Conservation (phyloP, 805 yeast species). For the Candida easanensis region DNA sequence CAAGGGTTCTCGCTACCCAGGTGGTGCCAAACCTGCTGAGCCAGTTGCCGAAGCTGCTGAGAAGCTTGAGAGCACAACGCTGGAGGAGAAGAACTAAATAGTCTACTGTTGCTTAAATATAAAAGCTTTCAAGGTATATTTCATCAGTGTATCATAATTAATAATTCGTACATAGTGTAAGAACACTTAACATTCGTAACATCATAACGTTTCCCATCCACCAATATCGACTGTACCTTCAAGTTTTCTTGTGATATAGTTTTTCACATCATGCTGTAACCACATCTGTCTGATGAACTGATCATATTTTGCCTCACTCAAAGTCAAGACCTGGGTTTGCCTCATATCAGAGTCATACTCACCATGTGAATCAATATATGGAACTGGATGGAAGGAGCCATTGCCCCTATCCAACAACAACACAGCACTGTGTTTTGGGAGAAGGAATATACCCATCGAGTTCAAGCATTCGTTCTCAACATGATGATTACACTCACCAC, state of each 20-base stretch:
- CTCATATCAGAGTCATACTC: conserved; percentile 75
- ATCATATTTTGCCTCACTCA: conserved; percentile 61
- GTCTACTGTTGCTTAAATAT: no score
- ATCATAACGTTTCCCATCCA: conserved; percentile 86
- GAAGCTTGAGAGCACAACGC: conserved; percentile 37
- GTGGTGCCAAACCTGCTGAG: conserved; percentile 37
- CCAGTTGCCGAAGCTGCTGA: conserved; percentile 31
- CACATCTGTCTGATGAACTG: conserved; percentile 65
- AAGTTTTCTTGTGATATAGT: conserved; percentile 71
- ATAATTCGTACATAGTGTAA: background rate
- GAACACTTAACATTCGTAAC: background rate
- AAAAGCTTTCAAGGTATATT: no score
- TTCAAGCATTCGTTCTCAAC: conserved; percentile 57
- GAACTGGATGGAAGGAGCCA: conserved; percentile 83
- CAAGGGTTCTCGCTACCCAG: conserved; percentile 90
- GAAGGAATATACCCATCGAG: conserved; percentile 65
- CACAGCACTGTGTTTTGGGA: conserved; percentile 67
- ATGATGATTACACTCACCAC: conserved; percentile 84
- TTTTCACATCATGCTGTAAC: conserved; percentile 77
- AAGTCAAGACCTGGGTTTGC: conserved; percentile 66
- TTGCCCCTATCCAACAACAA: conserved; percentile 66
- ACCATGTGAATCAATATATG: conserved; percentile 84
- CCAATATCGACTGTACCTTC: conserved; percentile 84
- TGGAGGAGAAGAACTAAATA: conserved; percentile 26
- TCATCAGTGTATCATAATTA: no score